These are phyloP conservation scores for Debaryomyces fabryi DNA, from an alignment of 1,139 yeast species.

Conservation along the genomic window DNA sequence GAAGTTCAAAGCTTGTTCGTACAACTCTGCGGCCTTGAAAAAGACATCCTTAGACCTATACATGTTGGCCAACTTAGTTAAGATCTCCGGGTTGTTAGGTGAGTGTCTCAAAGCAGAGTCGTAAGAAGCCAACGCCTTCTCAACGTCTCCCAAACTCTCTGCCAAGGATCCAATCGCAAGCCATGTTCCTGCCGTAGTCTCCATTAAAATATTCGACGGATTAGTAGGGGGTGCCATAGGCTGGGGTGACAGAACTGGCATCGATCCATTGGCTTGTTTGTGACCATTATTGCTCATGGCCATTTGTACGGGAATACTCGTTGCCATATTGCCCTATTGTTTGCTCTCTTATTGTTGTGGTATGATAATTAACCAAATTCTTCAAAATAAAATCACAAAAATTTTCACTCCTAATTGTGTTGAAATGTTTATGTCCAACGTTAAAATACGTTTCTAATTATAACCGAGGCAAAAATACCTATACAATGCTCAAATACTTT, in stretches of 20 bases:
- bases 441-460: neutral
- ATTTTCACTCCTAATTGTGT: neutral
- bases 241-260: constrained; percentile 17
- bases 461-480: neutral
- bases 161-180: constrained; percentile 88
- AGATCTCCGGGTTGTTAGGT: constrained; percentile 82
- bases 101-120: constrained; percentile 88
- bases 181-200: constrained; percentile 91
- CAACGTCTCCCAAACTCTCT: constrained; percentile 85
- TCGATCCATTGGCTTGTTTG: constrained; percentile 20
- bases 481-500: neutral
- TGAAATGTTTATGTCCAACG: constrained; percentile 1
- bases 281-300: constrained; percentile 16
- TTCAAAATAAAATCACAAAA: constrained; percentile 1
- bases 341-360: neutral
- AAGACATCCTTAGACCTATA: constrained; percentile 89
- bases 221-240: constrained; percentile 15
- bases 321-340: constrained; percentile 14
- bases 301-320: constrained; percentile 25
- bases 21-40: constrained; percentile 90
- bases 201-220: constrained; percentile 39
- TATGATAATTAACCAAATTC: neutral
- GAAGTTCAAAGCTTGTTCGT: constrained; percentile 80
- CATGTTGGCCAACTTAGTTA: constrained; percentile 83
- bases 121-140: constrained; percentile 85